Percentiles rank a stretch among this genome's conserved stretches.
Evolutionary conservation across 129 eudicot genomes (phyloP).

Genomic region (Arctium minus): DNA sequence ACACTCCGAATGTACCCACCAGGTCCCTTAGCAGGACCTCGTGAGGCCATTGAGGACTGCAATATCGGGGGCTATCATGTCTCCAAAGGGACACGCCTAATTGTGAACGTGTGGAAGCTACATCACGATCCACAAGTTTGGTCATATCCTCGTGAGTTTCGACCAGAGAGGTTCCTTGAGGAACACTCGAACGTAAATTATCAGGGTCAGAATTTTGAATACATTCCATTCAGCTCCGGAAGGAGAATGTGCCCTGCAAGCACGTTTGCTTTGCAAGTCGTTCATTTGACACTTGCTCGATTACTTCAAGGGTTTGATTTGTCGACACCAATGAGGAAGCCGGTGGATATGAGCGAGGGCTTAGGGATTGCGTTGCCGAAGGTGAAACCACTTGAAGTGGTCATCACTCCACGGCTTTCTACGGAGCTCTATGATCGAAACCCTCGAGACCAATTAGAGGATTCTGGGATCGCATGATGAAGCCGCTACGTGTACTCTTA

Average conservation of each 20-base stretch:
- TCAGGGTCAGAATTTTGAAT: constrained; percentile 33
- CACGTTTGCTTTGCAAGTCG: constrained; percentile 22
- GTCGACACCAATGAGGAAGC: constrained; percentile 23
- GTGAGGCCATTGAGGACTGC: constrained; percentile 46
- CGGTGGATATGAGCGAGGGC: constrained; percentile 42
- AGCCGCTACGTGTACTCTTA: neutral
- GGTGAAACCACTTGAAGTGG: constrained; percentile 35
- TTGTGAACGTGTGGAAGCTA: constrained; percentile 56
- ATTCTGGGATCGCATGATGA: neutral
- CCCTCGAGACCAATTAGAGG: neutral
- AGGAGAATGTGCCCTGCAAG: constrained; percentile 46
- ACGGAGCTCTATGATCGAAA: neutral
- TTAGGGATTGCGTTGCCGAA: constrained; percentile 43
- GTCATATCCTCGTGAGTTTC: constrained; percentile 35
- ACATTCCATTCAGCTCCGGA: constrained; percentile 41
- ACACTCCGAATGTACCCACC: constrained; percentile 62
- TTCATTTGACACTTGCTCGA: constrained; percentile 35
- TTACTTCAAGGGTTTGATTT: constrained; percentile 38
- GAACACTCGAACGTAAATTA: constrained; percentile 11
- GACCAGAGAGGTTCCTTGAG: constrained; percentile 34
- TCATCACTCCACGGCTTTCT: constrained; percentile 34
- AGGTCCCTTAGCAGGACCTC: constrained; percentile 51
- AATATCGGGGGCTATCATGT: constrained; percentile 26
- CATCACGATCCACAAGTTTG: constrained; percentile 49
- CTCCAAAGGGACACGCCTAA: constrained; percentile 41